Conservation (phyloP, 1,284 basidiomycete genomes). For the Microbotryum intermedium region DNA sequence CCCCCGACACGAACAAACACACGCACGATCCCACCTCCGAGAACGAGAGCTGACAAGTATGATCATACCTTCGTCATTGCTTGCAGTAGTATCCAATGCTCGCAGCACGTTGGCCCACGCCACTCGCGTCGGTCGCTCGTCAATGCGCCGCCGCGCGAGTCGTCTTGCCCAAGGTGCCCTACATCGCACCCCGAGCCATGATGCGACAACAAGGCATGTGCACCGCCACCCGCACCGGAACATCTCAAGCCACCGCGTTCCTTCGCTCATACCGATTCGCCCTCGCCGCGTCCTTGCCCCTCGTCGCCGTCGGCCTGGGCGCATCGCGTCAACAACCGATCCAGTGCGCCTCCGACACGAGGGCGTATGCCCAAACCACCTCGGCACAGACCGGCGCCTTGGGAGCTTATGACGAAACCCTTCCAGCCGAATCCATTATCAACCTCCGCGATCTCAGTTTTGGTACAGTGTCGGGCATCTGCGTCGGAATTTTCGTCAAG, state of each 20-base stretch:
- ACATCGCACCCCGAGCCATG: not conserved
- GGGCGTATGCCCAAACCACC: constrained; percentile 2
- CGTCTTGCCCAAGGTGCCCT: too few relatives aligned
- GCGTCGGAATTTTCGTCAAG: constrained; percentile 33
- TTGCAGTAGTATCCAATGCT: not conserved
- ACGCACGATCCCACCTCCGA: too few relatives aligned
- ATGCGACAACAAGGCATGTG: constrained; percentile 22
- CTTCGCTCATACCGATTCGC: constrained; percentile 22
- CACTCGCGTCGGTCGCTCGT: constrained; percentile 2
- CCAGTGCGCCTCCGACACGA: constrained; percentile 19
- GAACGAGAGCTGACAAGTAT: too few relatives aligned
- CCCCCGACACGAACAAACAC: too few relatives aligned
- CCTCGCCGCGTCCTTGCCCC: constrained; percentile 13
- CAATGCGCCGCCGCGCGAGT: not conserved
- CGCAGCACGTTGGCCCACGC: constrained; percentile 2
- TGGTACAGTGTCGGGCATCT: constrained; percentile 32
- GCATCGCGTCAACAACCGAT: constrained; percentile 6
- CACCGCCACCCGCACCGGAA: constrained; percentile 19
- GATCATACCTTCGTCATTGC: too few relatives aligned
- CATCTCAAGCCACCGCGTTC: constrained; percentile 5
- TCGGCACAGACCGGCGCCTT: not conserved
- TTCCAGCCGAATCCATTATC: constrained; percentile 26
- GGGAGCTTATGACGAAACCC: not conserved
- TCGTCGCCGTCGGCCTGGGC: constrained; percentile 7
- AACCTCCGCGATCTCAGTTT: constrained; percentile 29